Base-by-base conservation (phyloP, 2,329 filamentous ascomycete species). In the Colletotrichum incanum region DNA sequence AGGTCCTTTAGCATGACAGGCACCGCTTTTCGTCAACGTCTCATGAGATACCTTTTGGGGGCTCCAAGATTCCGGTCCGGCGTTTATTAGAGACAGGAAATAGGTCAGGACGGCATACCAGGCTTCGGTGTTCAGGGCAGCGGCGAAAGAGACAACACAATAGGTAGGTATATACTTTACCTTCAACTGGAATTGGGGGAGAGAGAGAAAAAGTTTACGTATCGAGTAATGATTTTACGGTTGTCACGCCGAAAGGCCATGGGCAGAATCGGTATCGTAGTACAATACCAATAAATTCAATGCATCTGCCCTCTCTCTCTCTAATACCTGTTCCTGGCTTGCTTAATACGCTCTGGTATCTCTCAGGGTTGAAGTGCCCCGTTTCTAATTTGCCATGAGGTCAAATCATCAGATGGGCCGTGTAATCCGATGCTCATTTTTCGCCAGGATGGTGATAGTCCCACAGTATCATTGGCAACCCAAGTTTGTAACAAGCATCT, bases 31-130 rank as follows among this genome's bases (percentile, higher is more conserved):
- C 26, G 39, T 64, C 39, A 31, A 37, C 49, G 61, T 55, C 61
- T 64, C 39, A 55, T 64, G 49, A 64, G 26, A 64, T 64, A 64
- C 49, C 49, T 49, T 49, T 59, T 41, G 34, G 18, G 39, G 61
- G 61, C 61, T 64, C 37, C 37, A 31, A 34, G 37, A 43, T 43
- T 34, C 26, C 49, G 41, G 28, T 39, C 64, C 41, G 64, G 64
- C 64, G 64, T 66, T 66, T 66, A 16, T 34, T 45, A n/a, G 50
- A 58, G 23, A 60, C 54, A n/a, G 55, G 54, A 20, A 62, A 45
- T 5, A 50, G 63, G 41, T 60, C 26, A 59, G 28, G 54, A 41
- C 41, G 54, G 52, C 18, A 66, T 66, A 49, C 28, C 37, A 47
- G 64, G 54, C 31, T 59, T 52, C 23, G 54, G 64, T 61, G 64